Evolutionary conservation across 306 rosid genomes (phyloP).

Genomic region (Lagenaria siceraria): DNA sequence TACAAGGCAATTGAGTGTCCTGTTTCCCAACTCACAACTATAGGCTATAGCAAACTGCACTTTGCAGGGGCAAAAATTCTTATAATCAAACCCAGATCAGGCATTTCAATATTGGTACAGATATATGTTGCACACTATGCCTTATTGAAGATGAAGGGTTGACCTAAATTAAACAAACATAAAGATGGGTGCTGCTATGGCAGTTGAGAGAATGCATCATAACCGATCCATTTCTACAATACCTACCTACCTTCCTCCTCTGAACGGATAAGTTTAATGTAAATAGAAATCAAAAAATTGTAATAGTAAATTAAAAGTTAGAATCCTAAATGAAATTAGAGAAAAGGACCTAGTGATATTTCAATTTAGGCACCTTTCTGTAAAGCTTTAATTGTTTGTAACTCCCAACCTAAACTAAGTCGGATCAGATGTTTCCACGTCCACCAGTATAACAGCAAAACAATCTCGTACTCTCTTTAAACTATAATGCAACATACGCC

Average conservation of each 20-base stretch:
- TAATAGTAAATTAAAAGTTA: not conserved
- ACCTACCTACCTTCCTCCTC: not conserved
- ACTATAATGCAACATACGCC: not conserved
- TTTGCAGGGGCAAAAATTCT: not conserved
- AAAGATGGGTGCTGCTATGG: not conserved
- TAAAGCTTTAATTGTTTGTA: not conserved
- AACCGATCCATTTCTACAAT: not conserved
- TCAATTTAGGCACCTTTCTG: no score
- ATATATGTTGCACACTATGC: not conserved
- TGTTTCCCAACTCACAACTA: not conserved
- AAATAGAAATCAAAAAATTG: not conserved
- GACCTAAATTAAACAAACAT: not conserved
- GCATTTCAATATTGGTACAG: not conserved
- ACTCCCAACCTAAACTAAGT: not conserved
- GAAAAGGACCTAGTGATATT: no score
- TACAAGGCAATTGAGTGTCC: not conserved
- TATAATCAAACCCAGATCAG: not conserved
- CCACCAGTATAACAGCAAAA: not conserved
- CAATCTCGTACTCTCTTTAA: not conserved
- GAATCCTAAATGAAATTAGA: not conserved
- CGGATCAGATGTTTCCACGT: not conserved
- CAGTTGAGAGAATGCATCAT: not conserved
- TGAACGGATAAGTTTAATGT: not conserved
- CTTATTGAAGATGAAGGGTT: not conserved
- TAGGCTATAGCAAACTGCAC: not conserved